A percentile compares a stretch with the other conserved stretches of the same genome.
Conservation (phyloP, 2,329 filamentous ascomycete genomes). For the Calonectria pauciramosa region DNA sequence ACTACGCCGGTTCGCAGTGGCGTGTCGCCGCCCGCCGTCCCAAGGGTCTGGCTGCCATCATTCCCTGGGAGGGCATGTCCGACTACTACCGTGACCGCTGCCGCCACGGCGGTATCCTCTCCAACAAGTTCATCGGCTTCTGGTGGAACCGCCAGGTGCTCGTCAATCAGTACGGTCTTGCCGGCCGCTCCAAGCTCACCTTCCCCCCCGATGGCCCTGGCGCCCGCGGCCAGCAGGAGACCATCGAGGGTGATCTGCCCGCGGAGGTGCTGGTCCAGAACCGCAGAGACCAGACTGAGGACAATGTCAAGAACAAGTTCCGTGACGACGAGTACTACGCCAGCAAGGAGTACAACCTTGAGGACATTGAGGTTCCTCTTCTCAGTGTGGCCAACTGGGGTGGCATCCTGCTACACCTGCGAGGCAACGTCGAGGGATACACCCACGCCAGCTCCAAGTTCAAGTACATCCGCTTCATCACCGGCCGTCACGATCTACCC, state of each 20-base stretch:
- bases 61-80: conserved; percentile 66
- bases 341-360: conserved; percentile 74
- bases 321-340: conserved; percentile 75
- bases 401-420: conserved; percentile 76
- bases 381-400: conserved; percentile 80
- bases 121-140: conserved; percentile 66
- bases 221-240: conserved; percentile 51
- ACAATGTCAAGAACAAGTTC: conserved; percentile 66
- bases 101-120: conserved; percentile 73
- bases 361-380: conserved; percentile 76
- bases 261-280: conserved; percentile 65
- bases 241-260: conserved; percentile 70
- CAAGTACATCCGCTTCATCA: conserved; percentile 79
- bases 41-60: conserved; percentile 61
- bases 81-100: conserved; percentile 70
- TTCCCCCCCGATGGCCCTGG: conserved; percentile 25
- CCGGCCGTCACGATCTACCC: conserved; percentile 78
- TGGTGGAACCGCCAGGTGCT: conserved; percentile 47
- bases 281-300: conserved; percentile 61
- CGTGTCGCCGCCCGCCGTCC: conserved; percentile 62
- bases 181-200: conserved; percentile 14
- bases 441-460: conserved; percentile 73
- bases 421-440: conserved; percentile 78
- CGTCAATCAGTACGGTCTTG: conserved; percentile 74
- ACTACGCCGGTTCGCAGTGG: conserved; percentile 64